Conservation (phyloP, 306 rosid genomes). For the Trifolium subterraneum region DNA sequence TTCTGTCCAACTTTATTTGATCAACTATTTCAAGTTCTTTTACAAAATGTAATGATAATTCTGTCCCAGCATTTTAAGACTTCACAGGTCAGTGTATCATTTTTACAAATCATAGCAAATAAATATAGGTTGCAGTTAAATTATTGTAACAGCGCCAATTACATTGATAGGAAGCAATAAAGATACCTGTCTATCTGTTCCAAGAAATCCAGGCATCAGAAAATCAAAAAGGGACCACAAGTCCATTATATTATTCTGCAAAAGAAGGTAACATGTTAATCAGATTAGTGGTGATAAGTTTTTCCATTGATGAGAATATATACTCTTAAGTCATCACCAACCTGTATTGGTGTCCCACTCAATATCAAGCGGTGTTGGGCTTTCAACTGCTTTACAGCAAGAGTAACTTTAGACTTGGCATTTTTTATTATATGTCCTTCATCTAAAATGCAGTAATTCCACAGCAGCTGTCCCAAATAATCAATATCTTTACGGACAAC, state of each 20-base stretch:
- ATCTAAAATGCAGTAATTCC: constrained; percentile 94
- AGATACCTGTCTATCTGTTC: constrained; percentile 94
- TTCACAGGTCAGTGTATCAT: neutral
- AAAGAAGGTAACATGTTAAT: constrained; percentile 39
- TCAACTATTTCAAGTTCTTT: constrained; percentile 5
- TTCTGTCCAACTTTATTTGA: neutral
- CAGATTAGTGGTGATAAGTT: constrained; percentile 25
- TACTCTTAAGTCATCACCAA: constrained; percentile 47
- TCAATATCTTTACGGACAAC: constrained; percentile 95
- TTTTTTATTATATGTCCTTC: constrained; percentile 97
- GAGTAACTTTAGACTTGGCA: constrained; percentile 90
- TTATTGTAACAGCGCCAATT: constrained; percentile 16
- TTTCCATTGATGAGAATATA: constrained; percentile 22
- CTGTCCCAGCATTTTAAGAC: constrained; percentile 13
- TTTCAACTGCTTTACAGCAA: constrained; percentile 89
- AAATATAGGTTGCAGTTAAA: neutral
- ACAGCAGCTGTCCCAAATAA: constrained; percentile 66
- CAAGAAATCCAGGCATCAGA: constrained; percentile 99
- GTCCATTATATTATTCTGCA: constrained; percentile 98
- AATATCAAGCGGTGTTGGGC: constrained; percentile 92
- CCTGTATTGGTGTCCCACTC: constrained; percentile 99
- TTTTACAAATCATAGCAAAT: constrained; percentile 28
- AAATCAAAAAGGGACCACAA: constrained; percentile 99
- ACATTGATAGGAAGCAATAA: neutral
- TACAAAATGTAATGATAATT: constrained; percentile 3